Percentiles rank a stretch among this genome's conserved stretches.
Evolutionary conservation across 1,139 yeast genomes (phyloP).

Genomic region (Geotrichum candidum): DNA sequence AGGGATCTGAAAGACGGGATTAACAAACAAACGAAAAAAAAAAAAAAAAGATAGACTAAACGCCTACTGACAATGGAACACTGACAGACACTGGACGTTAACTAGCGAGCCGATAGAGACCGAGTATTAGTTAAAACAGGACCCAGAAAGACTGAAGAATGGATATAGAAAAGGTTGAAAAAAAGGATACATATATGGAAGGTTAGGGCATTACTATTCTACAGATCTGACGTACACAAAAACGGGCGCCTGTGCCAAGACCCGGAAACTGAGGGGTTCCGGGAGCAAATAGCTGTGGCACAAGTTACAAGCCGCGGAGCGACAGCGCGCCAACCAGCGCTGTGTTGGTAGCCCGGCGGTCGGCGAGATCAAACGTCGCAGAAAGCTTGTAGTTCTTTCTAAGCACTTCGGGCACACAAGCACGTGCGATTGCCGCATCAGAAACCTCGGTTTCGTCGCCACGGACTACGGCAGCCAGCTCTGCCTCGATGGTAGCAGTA

Average conservation of each 20-base stretch:
- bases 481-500: conserved; percentile 8
- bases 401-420: conserved; percentile 35
- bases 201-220: background rate
- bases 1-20: background rate
- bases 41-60: background rate
- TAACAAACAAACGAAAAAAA: too few relatives aligned
- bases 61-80: background rate
- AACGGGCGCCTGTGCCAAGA: background rate
- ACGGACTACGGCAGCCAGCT: conserved; percentile 16
- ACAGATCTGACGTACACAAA: background rate
- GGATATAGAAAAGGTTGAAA: background rate
- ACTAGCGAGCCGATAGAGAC: background rate
- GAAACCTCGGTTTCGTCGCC: conserved; percentile 30
- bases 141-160: background rate
- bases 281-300: background rate
- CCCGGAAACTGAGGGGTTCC: background rate
- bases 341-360: conserved; percentile 10
- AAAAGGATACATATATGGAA: background rate
- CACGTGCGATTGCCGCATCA: conserved; percentile 33
- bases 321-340: conserved; percentile 18
- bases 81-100: background rate
- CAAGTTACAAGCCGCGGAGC: conserved; percentile 16
- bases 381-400: conserved; percentile 35
- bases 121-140: background rate
- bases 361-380: conserved; percentile 9